A percentile compares a stretch with the other conserved stretches of the same genome.
Conservation (phyloP, 2,329 filamentous ascomycete genomes). For the Myriosclerotinia curreyana region DNA sequence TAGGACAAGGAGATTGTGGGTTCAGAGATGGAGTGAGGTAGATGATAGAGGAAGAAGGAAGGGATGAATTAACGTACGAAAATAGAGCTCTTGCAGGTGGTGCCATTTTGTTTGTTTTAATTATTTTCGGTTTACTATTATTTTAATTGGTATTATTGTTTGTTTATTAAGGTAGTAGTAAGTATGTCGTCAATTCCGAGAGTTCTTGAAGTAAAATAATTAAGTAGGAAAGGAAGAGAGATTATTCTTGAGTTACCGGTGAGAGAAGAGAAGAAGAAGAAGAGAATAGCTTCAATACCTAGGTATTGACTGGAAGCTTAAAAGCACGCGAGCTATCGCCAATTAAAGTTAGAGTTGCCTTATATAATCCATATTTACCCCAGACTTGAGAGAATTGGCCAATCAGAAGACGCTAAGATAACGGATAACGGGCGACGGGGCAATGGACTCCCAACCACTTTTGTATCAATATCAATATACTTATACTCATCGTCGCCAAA, state of each 20-base stretch:
- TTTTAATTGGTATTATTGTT: neutral
- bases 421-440: neutral
- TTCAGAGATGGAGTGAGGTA: neutral
- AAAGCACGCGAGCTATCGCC: conserved; percentile 17
- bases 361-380: neutral
- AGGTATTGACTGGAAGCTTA: conserved; percentile 2
- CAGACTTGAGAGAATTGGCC: neutral
- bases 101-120: conserved; percentile 15
- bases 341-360: neutral
- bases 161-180: neutral
- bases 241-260: neutral
- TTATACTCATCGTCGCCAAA: no score
- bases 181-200: neutral
- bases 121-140: neutral
- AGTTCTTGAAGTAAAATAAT: neutral
- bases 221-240: neutral
- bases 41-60: neutral
- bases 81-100: conserved; percentile 21
- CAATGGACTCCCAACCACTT: no score
- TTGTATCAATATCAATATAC: no score
- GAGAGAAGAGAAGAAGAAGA: no score
- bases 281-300: neutral
- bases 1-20: neutral
- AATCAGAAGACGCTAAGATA: neutral
- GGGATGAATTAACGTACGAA: conserved; percentile 8